Evolutionary conservation across 352 stramenopile genomes (phyloP), one percentile per base, ranked within the genome.

Genomic region (Globisporangium splendens): DNA sequence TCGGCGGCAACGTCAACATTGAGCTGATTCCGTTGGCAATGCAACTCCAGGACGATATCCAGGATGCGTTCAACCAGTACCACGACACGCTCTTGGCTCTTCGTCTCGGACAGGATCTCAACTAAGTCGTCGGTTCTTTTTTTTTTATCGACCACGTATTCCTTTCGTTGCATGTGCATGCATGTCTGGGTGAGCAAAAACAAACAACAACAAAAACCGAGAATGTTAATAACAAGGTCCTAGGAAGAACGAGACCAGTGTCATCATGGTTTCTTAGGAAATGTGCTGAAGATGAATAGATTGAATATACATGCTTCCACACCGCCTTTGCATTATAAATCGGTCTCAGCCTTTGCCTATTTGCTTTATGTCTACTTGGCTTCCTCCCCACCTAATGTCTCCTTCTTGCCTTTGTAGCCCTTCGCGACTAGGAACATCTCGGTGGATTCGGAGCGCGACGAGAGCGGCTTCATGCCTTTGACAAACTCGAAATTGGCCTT

Each of bases 51-150:
- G 86, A 96, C 65, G 84, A 96, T 66, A 96, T 96, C 63, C 82
- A 93, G 62, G 84, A 96, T 46, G 86, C 86, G 46, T 93, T 96
- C 70, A 94, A 89, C 72, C 86, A 96, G 81, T 96, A 96, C 80
- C 89, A 94, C 73, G 86, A 96, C 69, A 93, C 86, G 64, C 54
- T 96, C 46, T 58, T 96, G 66, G 86, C 86, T 31, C 77, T 96
- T 31, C 81, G 85, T 49, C 68, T 96, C 38, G 86, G 84, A 57
- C 86, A 92, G 70, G 86, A 93, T 64, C 79, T 89, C 61, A 88
- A 84, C 65, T 91, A 84, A 44, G 28, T 28, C 8, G 41, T 18
- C 39, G 28, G 28, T 35, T 8, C 10, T 2, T 7, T 7, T 35
- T 35, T 35, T 35, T 35, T 35, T 35, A 35, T 35, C 28, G 28